Conservation (phyloP, 140 eudicot genomes). For the Oenanthe javanica region DNA sequence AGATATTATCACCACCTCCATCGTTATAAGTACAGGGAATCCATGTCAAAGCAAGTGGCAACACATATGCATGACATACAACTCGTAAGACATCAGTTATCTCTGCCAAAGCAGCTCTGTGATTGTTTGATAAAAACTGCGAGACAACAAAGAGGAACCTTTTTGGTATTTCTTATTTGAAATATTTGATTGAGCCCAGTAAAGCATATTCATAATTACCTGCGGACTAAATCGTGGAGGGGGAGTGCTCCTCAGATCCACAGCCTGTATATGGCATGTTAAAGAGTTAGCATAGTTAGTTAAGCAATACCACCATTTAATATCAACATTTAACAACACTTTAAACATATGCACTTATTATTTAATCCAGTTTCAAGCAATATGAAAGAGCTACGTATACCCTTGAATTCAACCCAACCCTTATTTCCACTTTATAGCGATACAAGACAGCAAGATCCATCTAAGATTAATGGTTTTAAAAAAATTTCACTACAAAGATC, state of each 20-base stretch:
- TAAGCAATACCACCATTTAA: not conserved
- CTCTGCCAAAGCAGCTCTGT: conserved; percentile 78
- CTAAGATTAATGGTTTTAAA: not conserved
- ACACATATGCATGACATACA: conserved; percentile 75
- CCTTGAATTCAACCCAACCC: not conserved
- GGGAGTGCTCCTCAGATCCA: conserved; percentile 54
- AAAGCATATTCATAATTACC: conserved; percentile 29
- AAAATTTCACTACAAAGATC: too few species aligned
- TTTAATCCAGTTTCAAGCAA: not conserved
- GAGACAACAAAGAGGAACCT: not conserved
- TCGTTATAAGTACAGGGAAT: conserved; percentile 58
- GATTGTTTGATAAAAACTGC: conserved; percentile 68
- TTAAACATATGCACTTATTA: not conserved
- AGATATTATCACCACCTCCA: conserved; percentile 28
- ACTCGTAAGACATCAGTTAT: conserved; percentile 73
- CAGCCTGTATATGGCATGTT: conserved; percentile 53
- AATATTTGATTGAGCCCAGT: not conserved
- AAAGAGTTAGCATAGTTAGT: not conserved
- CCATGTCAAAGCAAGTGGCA: conserved; percentile 93
- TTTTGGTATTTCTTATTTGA: not conserved
- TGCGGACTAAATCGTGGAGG: conserved; percentile 62
- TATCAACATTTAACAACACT: not conserved
- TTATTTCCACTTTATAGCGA: not conserved
- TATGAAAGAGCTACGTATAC: not conserved
- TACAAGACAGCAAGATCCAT: not conserved